Evolutionary conservation across 345 rosid genomes (phyloP), one percentile per base, ranked within the genome.

Genomic region (Populus alba): DNA sequence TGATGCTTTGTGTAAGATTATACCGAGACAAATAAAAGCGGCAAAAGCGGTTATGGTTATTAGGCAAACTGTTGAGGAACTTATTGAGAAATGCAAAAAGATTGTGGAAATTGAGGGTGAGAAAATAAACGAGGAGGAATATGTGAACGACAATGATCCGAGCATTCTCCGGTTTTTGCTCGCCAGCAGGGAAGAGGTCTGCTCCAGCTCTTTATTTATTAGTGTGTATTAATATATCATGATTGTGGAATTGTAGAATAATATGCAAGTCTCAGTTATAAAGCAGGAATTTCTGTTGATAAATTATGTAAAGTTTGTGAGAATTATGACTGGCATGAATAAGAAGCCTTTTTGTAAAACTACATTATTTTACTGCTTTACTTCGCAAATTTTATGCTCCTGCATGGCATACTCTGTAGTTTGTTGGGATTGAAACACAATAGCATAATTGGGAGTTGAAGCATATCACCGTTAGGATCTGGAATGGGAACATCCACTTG

Each of bases 151-250:
- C 10, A 41, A 92, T 73, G 99, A 95, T 77, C 98, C 98, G 25
- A 95, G 99, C 80, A 92, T 95, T 77, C 92, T 93, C 17, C 93
- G 97, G 17, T 95, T 95, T 86, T 84, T 95, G 88, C 97, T 95
- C 37, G 98, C 99, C 71, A 95, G 98, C 85, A 87, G 98, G 75
- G 97, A 95, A 88, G 97, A 93, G 98, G 98, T 93, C 35, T 20
- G 79, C 74, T 17, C 38, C 7, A 47, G 45, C 23, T 71, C 10
- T 35, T 49, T 51, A 13, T n/a, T 77, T 8, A 13, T 61, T 61
- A 0, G 53, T 69, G 1, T 47, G 13, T 47, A 47, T 47, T 66
- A 41, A 41, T 65, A 49, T 53, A 55, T 68, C 55, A 9, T 31
- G 5, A 12, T 35, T 35, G 35, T 70, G 68, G 51, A 47, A 47